Evolutionary conservation across 495 filamentous ascomycete species (phyloP), one percentile per base, ranked within the genome.

Genomic region (Wilcoxina mikolae): DNA sequence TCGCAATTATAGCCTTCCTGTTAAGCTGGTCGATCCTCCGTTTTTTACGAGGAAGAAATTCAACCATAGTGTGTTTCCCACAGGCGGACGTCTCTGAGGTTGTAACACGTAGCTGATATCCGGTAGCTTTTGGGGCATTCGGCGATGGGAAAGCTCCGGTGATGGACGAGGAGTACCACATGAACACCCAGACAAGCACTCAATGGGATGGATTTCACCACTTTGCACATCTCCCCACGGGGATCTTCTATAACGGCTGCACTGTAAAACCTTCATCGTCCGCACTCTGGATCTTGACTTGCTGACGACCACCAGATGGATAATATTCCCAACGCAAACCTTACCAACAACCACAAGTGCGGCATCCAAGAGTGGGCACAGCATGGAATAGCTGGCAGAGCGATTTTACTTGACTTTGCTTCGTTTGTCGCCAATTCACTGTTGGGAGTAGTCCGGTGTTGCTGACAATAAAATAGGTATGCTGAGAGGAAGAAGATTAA

Each of bases 191-290:
- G 62, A 76, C 78, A 59, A 77, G 77, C 24, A 83, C 79, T 2
- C 84, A 90, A 67, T 87, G 84, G 84, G 84, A 89, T 60, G 80
- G 81, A 18, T 72, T 87, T n/a, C 71, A 80, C 45, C 83, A 86
- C 66, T 69, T 72, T 62, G 63, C 72, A 50, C 74, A 76, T 56
- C 69, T 73, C 35, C 65, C 68, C 0, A 68, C 72, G 1, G 70
- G 68, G 11, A 58, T 63, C 20, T 69, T 74, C 15, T 83, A 82
- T 60, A 83, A 83, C 61, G 75, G 74, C 59, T 65, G 50, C 24
- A 38, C 28, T 10, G 33, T 39, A 20, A 38, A 12, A 65, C 58
- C 42, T 81, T 59, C 73, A 75, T 80, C 66, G 78, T 78, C 58
- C 70, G 71, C 10, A 72, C 71, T 63, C n/a, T n/a, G n/a, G n/a